Base-by-base conservation (phyloP, 345 rosid genomes). In the Citrus sp. region DNA sequence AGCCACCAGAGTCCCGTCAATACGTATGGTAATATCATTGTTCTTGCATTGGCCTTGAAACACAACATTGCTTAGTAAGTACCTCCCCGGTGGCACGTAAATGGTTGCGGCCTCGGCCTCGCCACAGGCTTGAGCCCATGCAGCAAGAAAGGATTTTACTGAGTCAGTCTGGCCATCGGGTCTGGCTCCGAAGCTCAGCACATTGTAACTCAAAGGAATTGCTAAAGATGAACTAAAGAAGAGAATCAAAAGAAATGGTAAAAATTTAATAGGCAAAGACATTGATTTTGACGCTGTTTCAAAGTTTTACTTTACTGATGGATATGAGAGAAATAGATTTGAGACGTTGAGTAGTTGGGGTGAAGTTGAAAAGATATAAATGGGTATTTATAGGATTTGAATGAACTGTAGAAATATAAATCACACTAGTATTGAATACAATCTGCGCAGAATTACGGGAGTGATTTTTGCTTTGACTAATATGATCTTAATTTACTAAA, bases 1-100 rank as follows among this genome's bases (percentile, higher is more conserved):
- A 71, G 97, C 96, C 35, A 92, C 88, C 30, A 92, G 88, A 10
- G 91, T 91, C 19, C 96, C 94, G 16, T 85, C 87, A 9, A 94
- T 86, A 30, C 70, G 79, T 67, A 92, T 59, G 0, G 85, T 71
- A 62, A 91, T 80, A 60, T 82, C 89, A n/a, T 68, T 84, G 37
- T 75, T 90, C 54, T 86, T 90, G 84, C 97, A 94, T 5, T 87
- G 88, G 66, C 96, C 98, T 3, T 82, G 67, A 77, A 94, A 91
- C 3, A 40, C 75, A 76, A 83, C 82, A 27, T 80, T 80, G 4
- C 62, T 73, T 55, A 94, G 55, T 49, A 78, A 77, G 82, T 84
- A 93, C 77, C 82, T 80, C 42, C 94, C 96, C 0, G 61, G 65
- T 1, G 97, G 94, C 56, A 92, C 91, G 10, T 80, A 79, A 58